Evolutionary conservation across 306 rosid species (phyloP).

Genomic region (Vachellia collinsii): DNA sequence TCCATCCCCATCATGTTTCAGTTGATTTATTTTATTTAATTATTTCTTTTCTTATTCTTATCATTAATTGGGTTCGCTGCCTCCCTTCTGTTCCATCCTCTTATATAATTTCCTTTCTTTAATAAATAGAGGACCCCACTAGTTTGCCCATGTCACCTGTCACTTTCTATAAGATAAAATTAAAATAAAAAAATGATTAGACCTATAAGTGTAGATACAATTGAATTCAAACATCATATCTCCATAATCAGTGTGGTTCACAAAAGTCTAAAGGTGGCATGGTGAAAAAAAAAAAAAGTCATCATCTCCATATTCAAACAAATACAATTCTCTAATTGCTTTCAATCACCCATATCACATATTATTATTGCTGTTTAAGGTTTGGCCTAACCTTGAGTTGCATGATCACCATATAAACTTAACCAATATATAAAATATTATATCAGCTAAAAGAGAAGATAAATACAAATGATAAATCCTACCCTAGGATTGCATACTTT

Average conservation of each 20-base stretch:
- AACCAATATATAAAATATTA: background rate
- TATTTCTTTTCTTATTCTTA: background rate
- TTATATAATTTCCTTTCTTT: conserved; percentile 44
- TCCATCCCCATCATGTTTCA: conserved; percentile 55
- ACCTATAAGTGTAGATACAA: conserved; percentile 39
- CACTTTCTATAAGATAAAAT: conserved; percentile 28
- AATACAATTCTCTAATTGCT: conserved; percentile 22
- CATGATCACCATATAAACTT: background rate
- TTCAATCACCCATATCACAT: conserved; percentile 39
- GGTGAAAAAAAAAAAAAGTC: conserved; percentile 21
- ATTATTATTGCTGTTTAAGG: conserved; percentile 38
- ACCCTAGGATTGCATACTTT: background rate
- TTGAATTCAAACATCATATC: conserved; percentile 40
- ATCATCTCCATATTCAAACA: conserved; percentile 31
- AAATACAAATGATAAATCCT: background rate
- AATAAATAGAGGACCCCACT: conserved; percentile 46
- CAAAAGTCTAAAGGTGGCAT: conserved; percentile 46
- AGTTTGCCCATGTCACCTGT: conserved; percentile 44
- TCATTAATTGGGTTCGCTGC: conserved; percentile 36
- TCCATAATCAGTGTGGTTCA: conserved; percentile 44
- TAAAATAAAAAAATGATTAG: conserved; percentile 32
- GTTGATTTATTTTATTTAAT: conserved; percentile 51
- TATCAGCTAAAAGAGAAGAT: background rate
- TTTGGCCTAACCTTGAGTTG: conserved; percentile 38
- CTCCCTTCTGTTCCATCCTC: conserved; percentile 60